Base-by-base conservation (phyloP, 2,329 filamentous ascomycete species). In the Cytospora mali region DNA sequence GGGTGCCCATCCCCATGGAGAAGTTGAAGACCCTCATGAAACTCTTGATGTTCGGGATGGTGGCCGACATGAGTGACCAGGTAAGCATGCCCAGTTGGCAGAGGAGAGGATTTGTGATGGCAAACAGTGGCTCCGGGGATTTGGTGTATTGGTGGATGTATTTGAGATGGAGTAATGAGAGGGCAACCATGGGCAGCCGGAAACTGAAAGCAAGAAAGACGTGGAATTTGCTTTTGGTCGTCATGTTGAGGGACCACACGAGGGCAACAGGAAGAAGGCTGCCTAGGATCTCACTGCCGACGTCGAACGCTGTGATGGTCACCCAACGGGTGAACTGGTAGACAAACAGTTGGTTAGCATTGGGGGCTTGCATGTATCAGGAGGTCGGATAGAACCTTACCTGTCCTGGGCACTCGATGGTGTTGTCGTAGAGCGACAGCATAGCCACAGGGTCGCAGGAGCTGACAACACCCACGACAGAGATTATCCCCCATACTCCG, bases 1-100 rank as follows among this genome's bases (percentile, higher is more conserved):
- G 21, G n/a, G 42, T 18, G 42, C 42, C 42, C 42, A 46, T 46
- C 3, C 42, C 42, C 42, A 46, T 46, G n/a, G 42, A 46, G n/a
- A 46, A 46, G 23, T 54, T 25, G 42, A 69, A 66, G 18, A 66
- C 66, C 55, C 63, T 66, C 29, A 69, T 55, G 28, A 69, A 68
- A 9, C 62, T 65, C 18, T 66, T 68, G n/a, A 68, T 42, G 55
- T 69, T 69, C 14, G 67, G 68, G 2, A 69, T 57, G 29, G 66
- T 68, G 18, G 68, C 67, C 4, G 67, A 68, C 4, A 68, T 62
- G 48, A 69, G 60, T 13, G 68, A 69, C 62, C 61, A 64, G 10
- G 61, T 46, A 5, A 69, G 56, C 56, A 66, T 66, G 21, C 53
- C 56, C 48, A 68, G 68, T 31, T 64, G 67, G 39, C 66, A 46